Evolutionary conservation across 2,329 filamentous ascomycete genomes (phyloP).

Genomic region (Colletotrichum sp.): DNA sequence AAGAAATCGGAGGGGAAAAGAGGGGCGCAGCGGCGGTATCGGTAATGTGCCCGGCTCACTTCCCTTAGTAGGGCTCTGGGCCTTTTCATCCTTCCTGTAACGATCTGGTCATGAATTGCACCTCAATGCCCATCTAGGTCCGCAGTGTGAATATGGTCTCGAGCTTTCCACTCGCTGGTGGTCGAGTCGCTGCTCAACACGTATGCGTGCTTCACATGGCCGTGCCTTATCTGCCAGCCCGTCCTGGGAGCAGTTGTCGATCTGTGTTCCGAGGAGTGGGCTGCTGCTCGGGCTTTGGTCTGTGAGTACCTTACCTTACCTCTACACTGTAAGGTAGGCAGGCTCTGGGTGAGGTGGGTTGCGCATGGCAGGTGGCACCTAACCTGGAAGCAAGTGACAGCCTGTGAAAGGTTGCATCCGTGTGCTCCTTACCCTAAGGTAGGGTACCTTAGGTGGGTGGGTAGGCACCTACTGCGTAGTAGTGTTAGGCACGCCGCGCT

Average conservation of each 20-base stretch:
- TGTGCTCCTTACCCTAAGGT: background rate
- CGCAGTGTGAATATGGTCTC: background rate
- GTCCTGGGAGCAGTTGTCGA: background rate
- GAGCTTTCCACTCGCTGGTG: background rate
- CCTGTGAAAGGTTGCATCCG: background rate
- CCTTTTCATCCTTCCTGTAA: background rate
- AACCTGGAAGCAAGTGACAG: background rate
- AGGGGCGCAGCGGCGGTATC: background rate
- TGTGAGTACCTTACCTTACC: background rate
- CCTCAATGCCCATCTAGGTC: background rate
- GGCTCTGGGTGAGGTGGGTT: background rate
- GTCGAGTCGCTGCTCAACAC: conserved; percentile 4
- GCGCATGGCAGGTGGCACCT: background rate
- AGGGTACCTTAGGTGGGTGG: background rate
- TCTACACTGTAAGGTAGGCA: background rate
- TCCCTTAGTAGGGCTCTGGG: background rate
- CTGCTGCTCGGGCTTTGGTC: background rate
- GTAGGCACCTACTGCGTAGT: background rate
- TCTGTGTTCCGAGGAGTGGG: background rate
- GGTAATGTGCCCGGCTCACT: background rate
- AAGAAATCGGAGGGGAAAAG: background rate
- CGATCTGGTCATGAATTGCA: background rate
- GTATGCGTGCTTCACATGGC: background rate
- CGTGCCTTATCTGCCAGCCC: conserved; percentile 12
- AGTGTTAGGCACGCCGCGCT: background rate